phyloP scores from a whole-genome alignment of 2,329 filamentous ascomycete genomes.

The Claviceps cyperi region DNA sequence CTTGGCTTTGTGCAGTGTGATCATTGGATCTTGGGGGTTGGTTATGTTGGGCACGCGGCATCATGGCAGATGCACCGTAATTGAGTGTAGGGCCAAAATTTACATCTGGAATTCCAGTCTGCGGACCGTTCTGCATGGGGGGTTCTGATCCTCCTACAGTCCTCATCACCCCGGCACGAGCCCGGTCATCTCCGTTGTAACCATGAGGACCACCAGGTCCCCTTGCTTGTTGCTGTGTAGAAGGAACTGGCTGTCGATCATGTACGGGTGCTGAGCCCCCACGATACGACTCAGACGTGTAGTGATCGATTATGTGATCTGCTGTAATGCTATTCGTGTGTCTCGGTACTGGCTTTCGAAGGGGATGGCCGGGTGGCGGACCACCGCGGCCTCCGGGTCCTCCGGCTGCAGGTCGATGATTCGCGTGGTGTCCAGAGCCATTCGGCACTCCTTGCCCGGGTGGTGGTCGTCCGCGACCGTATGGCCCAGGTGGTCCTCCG shows the following conservation, averaged over 20 bases:
- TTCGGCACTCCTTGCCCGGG: slow-evolving; percentile 6
- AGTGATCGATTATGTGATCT: slow-evolving; percentile 26
- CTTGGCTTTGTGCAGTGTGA: slow-evolving; percentile 8
- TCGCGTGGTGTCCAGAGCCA: slow-evolving; percentile 7
- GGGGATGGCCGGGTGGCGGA: slow-evolving; percentile 11
- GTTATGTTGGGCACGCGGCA: slow-evolving; percentile 17
- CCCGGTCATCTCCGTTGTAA: slow-evolving; percentile 43
- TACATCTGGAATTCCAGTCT: slow-evolving; percentile 52
- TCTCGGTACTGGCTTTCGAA: slow-evolving; percentile 17
- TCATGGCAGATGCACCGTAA: slow-evolving; percentile 29
- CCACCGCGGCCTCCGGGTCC: slow-evolving; percentile 11
- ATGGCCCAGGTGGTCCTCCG: slow-evolving; percentile 10
- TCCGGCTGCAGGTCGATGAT: slow-evolving; percentile 14
- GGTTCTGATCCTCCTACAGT: slow-evolving; percentile 48
- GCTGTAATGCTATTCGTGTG: slow-evolving; percentile 18
- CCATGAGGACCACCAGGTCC: slow-evolving; percentile 36
- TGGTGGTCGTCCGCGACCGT: slow-evolving; percentile 11
- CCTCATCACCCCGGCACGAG: slow-evolving; percentile 66
- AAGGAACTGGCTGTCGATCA: slow-evolving; percentile 6
- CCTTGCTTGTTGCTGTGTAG: slow-evolving; percentile 12
- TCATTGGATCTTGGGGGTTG: slow-evolving; percentile 11
- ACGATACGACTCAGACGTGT: slow-evolving; percentile 15
- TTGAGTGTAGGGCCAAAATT: slow-evolving; percentile 79
- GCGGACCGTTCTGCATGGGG: slow-evolving; percentile 11
- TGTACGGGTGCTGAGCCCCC: slow-evolving; percentile 8